A percentile compares a stretch with the other conserved stretches of the same genome.
phyloP scores from a whole-genome alignment of 2,329 filamentous ascomycete species.

The Epichloe aotearoae region DNA sequence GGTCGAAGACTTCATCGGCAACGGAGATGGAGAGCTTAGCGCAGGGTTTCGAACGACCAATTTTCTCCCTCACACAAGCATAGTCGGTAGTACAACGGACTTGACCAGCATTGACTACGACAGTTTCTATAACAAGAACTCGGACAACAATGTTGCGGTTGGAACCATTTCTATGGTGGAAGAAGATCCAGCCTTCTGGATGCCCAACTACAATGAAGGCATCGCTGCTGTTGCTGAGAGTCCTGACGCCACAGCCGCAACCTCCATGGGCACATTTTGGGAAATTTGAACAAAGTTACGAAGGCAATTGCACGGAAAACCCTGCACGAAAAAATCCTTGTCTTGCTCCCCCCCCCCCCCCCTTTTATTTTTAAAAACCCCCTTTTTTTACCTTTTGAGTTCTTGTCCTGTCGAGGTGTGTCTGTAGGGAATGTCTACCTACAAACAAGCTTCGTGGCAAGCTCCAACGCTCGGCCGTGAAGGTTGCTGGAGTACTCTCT shows the following conservation, averaged over 20 bases:
- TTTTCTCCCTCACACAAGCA: constrained; percentile 32
- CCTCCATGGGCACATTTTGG: constrained; percentile 21
- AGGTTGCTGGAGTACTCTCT: no score
- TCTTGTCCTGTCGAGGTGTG: constrained; percentile 4
- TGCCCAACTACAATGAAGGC: constrained; percentile 31
- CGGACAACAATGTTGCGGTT: constrained; percentile 24
- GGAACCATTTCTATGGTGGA: constrained; percentile 37
- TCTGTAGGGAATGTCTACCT: not conserved
- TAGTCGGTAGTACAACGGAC: constrained; percentile 29
- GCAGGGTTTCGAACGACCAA: constrained; percentile 32
- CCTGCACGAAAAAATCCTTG: not conserved
- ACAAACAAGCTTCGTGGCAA: no score
- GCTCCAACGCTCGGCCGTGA: no score
- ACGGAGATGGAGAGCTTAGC: constrained; percentile 35
- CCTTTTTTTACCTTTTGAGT: not conserved
- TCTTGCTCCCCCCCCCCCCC: no score
- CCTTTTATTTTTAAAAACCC: no score
- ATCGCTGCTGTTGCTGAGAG: constrained; percentile 23
- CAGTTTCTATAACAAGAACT: constrained; percentile 38
- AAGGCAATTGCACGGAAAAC: not conserved
- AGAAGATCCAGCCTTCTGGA: constrained; percentile 36
- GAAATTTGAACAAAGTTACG: constrained; percentile 17
- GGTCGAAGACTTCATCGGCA: constrained; percentile 44
- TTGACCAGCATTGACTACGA: constrained; percentile 40
- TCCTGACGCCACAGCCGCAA: constrained; percentile 19